phyloP scores from a whole-genome alignment of 75 land plant genomes.

The Adiantum capillusveneris region DNA sequence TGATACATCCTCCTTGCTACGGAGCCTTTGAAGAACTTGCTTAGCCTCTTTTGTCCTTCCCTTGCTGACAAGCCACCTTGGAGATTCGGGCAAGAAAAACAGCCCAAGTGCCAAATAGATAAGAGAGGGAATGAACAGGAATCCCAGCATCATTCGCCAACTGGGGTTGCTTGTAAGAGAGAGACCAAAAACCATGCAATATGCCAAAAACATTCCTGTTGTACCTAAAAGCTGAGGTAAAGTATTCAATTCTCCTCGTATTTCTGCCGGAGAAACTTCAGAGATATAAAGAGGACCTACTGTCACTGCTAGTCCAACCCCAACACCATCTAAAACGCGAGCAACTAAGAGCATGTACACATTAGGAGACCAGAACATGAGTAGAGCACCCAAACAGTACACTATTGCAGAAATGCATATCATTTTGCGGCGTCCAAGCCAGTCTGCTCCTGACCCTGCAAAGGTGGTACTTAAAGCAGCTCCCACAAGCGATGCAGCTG shows the following conservation, averaged over 20 bases:
- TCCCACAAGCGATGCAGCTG: conserved; percentile 74
- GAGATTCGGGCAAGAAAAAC: conserved; percentile 83
- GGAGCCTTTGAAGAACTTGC: conserved; percentile 56
- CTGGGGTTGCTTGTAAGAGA: conserved; percentile 50
- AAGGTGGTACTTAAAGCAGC: conserved; percentile 57
- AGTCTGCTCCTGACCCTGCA: conserved; percentile 58
- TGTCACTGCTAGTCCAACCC: conserved; percentile 65
- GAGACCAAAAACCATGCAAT: conserved; percentile 84
- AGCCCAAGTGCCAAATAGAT: conserved; percentile 46
- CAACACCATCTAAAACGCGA: conserved; percentile 60
- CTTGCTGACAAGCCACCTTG: conserved; percentile 97
- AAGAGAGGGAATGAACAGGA: conserved; percentile 58
- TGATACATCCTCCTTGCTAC: conserved; percentile 80
- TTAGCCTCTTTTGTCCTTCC: conserved; percentile 77
- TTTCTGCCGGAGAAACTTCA: conserved; percentile 71
- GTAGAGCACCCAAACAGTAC: conserved; percentile 48
- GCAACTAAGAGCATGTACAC: conserved; percentile 52
- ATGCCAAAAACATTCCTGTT: conserved; percentile 75
- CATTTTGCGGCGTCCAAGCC: conserved; percentile 53
- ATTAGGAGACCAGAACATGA: conserved; percentile 77
- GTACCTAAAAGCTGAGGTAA: conserved; percentile 85
- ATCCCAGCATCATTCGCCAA: conserved; percentile 90
- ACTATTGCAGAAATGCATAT: conserved; percentile 55
- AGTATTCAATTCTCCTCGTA: conserved; percentile 64
- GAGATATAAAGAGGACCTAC: conserved; percentile 65